Evolutionary conservation across 352 stramenopile genomes (phyloP).

Genomic region (Pythium coloratum): DNA sequence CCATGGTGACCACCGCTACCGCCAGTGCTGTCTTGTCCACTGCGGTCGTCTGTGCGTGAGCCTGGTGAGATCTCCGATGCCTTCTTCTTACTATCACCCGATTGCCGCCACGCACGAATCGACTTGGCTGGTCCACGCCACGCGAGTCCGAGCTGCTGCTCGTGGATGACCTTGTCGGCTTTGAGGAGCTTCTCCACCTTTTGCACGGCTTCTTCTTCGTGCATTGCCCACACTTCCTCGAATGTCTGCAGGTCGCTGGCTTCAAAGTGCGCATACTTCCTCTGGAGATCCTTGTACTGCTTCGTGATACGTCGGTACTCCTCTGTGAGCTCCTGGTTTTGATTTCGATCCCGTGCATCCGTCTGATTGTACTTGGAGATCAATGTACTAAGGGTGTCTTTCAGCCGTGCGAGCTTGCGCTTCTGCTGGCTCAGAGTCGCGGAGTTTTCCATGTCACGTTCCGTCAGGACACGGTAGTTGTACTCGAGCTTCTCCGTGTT

Average conservation of each 20-base stretch:
- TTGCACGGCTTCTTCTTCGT: conserved; percentile 82
- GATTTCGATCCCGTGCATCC: conserved; percentile 80
- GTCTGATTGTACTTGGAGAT: conserved; percentile 93
- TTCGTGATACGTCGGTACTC: conserved; percentile 93
- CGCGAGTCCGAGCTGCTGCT: conserved; percentile 87
- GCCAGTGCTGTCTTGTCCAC: conserved; percentile 4
- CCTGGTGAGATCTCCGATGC: conserved; percentile 10
- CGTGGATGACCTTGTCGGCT: conserved; percentile 88
- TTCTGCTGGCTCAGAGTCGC: conserved; percentile 92
- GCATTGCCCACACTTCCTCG: conserved; percentile 91
- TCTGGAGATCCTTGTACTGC: conserved; percentile 95
- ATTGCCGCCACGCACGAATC: conserved; percentile 53
- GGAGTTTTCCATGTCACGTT: conserved; percentile 95
- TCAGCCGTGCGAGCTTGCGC: conserved; percentile 90
- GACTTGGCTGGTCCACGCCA: conserved; percentile 67
- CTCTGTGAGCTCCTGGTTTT: conserved; percentile 93
- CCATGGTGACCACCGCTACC: conserved; percentile 13
- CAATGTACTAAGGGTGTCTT: conserved; percentile 88
- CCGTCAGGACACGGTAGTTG: conserved; percentile 94
- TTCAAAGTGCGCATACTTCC: conserved; percentile 94
- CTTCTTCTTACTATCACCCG: conserved; percentile 32
- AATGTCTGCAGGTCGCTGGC: conserved; percentile 86
- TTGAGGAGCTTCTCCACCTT: conserved; percentile 88
- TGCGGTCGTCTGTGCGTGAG: conserved; percentile 6
- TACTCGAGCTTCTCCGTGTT: conserved; percentile 98